These are phyloP conservation scores for Talaromyces pinophilus DNA, from an alignment of 2,329 filamentous ascomycete species.

Conservation along the genomic window DNA sequence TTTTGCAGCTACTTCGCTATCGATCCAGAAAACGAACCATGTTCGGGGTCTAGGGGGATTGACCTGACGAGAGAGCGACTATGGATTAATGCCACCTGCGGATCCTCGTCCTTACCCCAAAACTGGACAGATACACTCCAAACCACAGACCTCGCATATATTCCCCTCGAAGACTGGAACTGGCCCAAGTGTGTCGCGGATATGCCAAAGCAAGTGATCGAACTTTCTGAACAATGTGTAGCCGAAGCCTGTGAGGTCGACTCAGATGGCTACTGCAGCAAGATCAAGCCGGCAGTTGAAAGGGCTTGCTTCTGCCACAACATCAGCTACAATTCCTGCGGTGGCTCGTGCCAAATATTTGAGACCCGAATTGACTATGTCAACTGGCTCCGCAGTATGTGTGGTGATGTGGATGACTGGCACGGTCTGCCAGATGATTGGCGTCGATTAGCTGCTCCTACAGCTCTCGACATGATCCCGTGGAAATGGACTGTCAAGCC, in stretches of 20 bases:
- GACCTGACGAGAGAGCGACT: constrained; percentile 3
- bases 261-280: constrained; percentile 2
- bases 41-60: not conserved
- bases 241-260: constrained; percentile 3
- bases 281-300: not conserved
- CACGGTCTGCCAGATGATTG: constrained; percentile 9
- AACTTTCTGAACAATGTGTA: not conserved
- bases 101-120: not conserved
- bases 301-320: constrained; percentile 4
- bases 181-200: not conserved
- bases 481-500: constrained; percentile 6
- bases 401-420: constrained; percentile 1
- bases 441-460: constrained; percentile 3
- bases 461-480: not conserved
- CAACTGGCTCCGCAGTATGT: not conserved
- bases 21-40: not conserved
- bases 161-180: constrained; percentile 1
- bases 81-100: constrained; percentile 12
- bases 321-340: constrained; percentile 8
- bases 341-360: not conserved
- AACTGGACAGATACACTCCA: not conserved
- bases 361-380: constrained; percentile 1
- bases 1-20: constrained; percentile 8
- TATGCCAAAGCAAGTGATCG: not conserved
- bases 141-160: not conserved